Evolutionary conservation across 179 eudicot genomes (phyloP), one percentile per base, ranked within the genome.

Genomic region (Nepenthes alata): DNA sequence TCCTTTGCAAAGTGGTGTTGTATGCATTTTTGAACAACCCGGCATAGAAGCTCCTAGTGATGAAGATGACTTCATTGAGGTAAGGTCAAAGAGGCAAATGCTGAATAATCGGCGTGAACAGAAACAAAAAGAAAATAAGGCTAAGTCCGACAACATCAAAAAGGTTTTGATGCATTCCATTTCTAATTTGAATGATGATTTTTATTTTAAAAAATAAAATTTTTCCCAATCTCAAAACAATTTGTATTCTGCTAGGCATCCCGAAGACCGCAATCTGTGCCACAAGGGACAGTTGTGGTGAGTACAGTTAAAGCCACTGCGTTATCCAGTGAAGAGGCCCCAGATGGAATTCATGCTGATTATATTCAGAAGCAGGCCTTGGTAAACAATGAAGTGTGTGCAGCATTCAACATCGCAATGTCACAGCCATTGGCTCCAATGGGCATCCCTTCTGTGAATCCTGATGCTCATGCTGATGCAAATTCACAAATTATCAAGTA

Each of bases 71-170:
- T 94, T 94, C 67, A 90, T 90, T 74, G 89, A 94, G 80, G 99
- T 94, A 63, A 85, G 99, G 73, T 94, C 99, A 55, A 94, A 90
- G 74, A 81, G 97, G 77, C 99, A 94, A 83, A 87, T 93, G 97
- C 72, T 94, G 69, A 94, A 94, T 70, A 94, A 90, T 78, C 84
- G 99, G 2, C 97, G 99, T 44, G 98, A 93, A 62, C 98, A 87
- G 61, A 89, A 94, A 78, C 94, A 87, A 66, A 93, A 85, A 72
- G 98, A 93, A 74, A 80, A 75, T 48, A 89, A 89, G 77, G 95
- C 90, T 35, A 93, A 87, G 74, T 78, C 87, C 41, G 81, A 65
- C 67, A 75, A 65, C 44, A 70, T 75, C 69, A 74, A 74, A 50
- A 93, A 89, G 97, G 97, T 93, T 63, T 25, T 2, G 36, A 5